These are phyloP conservation scores for Flaveria floridana DNA, from an alignment of 140 eudicot genomes.

Conservation along the genomic window DNA sequence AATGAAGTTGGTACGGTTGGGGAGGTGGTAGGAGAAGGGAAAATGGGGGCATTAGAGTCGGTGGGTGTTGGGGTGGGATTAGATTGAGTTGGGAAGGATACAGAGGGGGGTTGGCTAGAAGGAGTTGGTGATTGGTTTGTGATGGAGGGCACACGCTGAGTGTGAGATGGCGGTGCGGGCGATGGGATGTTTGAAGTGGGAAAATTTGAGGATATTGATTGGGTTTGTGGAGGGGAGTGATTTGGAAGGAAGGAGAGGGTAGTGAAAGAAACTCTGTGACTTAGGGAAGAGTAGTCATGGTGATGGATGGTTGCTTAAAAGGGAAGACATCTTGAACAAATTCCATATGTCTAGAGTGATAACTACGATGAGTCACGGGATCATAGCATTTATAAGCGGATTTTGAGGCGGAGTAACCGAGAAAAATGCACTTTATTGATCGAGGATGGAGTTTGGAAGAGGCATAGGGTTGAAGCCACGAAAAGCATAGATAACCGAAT, in stretches of 20 bases:
- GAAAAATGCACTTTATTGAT: no score
- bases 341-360: background rate
- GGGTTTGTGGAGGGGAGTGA: background rate
- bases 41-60: background rate
- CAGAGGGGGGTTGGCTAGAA: background rate
- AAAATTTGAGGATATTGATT: background rate
- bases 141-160: background rate
- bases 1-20: background rate
- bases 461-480: no score
- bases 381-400: background rate
- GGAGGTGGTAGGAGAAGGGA: background rate
- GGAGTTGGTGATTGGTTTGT: background rate
- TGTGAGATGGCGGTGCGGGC: background rate
- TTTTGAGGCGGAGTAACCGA: background rate
- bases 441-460: no score
- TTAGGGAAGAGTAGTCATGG: background rate
- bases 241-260: background rate
- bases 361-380: background rate
- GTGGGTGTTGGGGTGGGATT: no score
- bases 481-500: no score
- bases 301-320: background rate
- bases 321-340: background rate
- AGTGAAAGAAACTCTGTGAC: background rate
- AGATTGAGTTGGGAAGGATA: background rate
- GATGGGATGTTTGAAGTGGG: background rate